Evolutionary conservation across 805 yeast genomes (phyloP), one percentile per base, ranked within the genome.

Genomic region (Debaryomyces prosopidis): DNA sequence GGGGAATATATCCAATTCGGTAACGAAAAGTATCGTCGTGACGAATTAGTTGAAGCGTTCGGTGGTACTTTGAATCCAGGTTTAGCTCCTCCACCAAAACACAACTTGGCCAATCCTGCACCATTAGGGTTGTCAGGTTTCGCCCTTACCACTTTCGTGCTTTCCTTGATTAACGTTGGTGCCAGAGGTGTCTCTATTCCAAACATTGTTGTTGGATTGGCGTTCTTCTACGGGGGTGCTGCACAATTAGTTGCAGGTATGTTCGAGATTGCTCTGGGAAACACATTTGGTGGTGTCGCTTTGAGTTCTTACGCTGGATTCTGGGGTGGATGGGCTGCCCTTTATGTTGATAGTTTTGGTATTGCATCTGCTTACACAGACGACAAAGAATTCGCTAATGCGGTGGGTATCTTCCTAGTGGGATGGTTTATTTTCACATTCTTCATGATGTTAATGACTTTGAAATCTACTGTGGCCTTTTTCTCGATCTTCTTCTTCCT

Each of bases 41-140:
- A 73, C 42, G 91, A 86, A 41, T 71, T 86, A 45, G 66, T 71
- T 42, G 65, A 65, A 19, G 92, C 92, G 2, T 86, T 86, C 52
- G 96, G 96, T 64, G 96, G 96, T 83, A 76, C 86, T 15, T 69
- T 87, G 60, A 82, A 83, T 53, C 89, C 94, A 18, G 92, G 76
- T 45, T 65, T 69, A 51, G 53, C 72, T 15, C 77, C 77, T 19
- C 72, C 76, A 12, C 73, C 75, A 17, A 66, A 68, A 45, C 60
- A 67, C 49, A 50, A 65, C 49, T 60, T 68, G 68, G 91, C 85
- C 46, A 85, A 85, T 56, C 91, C 92, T 19, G 87, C 86, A 39
- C 91, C 91, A 17, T 68, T 85, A 50, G 92, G 91, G 12, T 68
- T 86, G 47, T 78, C 82, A 23, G 87, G 85, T 19, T 85, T 85